A percentile compares a stretch with the other conserved stretches of the same genome.
These are phyloP conservation scores for Xylaria sp. DNA, from an alignment of 2,329 filamentous ascomycete species.

Conservation along the genomic window DNA sequence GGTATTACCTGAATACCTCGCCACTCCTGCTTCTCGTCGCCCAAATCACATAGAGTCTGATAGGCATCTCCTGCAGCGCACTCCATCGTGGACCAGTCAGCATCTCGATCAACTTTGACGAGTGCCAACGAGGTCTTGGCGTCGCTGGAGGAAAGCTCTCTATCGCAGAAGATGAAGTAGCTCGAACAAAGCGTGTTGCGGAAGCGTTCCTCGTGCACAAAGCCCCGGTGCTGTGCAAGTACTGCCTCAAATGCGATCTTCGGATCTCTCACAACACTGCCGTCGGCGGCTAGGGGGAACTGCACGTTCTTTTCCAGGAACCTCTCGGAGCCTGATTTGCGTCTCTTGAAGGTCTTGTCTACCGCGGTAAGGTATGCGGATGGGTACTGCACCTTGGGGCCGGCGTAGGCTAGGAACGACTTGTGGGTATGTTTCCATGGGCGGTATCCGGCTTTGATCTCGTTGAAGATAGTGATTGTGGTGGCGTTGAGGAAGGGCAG, in stretches of 20 bases:
- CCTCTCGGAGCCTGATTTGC: not conserved
- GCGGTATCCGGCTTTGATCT: no score
- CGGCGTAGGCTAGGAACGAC: slow-evolving; percentile 12
- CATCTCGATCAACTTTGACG: slow-evolving; percentile 9
- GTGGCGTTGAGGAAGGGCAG: not conserved
- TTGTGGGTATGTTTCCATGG: slow-evolving; percentile 10
- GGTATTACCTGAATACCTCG: no score
- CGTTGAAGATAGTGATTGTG: no score
- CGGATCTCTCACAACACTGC: no score
- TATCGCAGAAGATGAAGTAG: slow-evolving; percentile 18
- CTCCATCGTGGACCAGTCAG: slow-evolving; percentile 9
- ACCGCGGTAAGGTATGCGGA: not conserved
- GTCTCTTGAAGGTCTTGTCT: slow-evolving; percentile 8
- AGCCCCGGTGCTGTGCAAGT: slow-evolving; percentile 8
- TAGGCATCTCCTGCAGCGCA: slow-evolving; percentile 18
- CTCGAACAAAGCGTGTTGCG: not conserved
- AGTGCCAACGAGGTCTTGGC: slow-evolving; percentile 8
- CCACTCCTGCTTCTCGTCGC: not conserved
- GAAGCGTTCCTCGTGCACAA: slow-evolving; percentile 19
- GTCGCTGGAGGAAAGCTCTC: not conserved
- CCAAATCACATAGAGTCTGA: slow-evolving; percentile 1
- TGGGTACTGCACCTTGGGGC: not conserved
- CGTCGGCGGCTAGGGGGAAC: not conserved
- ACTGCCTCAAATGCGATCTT: slow-evolving; percentile 6
- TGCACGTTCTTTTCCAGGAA: not conserved